Percentiles rank a stretch among this genome's conserved stretches.
Conservation (phyloP, 2,329 filamentous ascomycete genomes). For the Ramularia endophylla region DNA sequence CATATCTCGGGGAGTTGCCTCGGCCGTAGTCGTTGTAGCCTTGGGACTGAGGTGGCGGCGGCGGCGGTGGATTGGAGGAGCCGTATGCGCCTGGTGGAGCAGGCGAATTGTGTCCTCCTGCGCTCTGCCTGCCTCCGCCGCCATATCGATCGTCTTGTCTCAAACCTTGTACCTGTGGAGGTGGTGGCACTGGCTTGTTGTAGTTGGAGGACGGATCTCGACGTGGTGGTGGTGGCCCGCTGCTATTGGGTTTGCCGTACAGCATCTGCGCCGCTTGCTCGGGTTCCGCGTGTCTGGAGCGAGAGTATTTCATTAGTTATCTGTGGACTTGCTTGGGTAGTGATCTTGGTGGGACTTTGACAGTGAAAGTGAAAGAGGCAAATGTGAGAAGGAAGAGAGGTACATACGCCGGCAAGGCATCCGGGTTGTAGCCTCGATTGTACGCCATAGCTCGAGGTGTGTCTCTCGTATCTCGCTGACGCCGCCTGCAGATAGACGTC, state of each 20-base stretch:
- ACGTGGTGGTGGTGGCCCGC: constrained; percentile 18
- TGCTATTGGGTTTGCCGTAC: constrained; percentile 12
- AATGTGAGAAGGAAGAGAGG: constrained; percentile 5
- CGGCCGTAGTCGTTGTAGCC: constrained; percentile 28
- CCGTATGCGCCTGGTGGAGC: constrained; percentile 35
- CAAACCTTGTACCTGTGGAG: constrained; percentile 32
- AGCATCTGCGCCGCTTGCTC: constrained; percentile 49
- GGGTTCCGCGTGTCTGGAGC: constrained; percentile 73
- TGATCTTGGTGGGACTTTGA: constrained; percentile 2
- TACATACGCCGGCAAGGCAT: constrained; percentile 83
- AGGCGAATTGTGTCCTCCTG: constrained; percentile 22
- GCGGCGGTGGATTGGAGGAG: constrained; percentile 24
- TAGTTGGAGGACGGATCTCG: constrained; percentile 32
- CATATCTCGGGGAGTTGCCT: constrained; percentile 30
- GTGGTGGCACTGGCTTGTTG: constrained; percentile 38
- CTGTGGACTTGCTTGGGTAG: background rate
- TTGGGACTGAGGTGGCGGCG: constrained; percentile 20
- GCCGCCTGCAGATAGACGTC: too few relatives aligned
- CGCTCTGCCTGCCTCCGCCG: constrained; percentile 21
- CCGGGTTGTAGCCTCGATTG: constrained; percentile 86
- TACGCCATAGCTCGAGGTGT: constrained; percentile 73
- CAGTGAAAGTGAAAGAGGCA: constrained; percentile 1
- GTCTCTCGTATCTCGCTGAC: background rate
- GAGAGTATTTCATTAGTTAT: constrained; percentile 13
- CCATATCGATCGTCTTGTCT: constrained; percentile 33